Evolutionary conservation across 1,284 basidiomycete genomes (phyloP).

Genomic region (Puccinia coronata): DNA sequence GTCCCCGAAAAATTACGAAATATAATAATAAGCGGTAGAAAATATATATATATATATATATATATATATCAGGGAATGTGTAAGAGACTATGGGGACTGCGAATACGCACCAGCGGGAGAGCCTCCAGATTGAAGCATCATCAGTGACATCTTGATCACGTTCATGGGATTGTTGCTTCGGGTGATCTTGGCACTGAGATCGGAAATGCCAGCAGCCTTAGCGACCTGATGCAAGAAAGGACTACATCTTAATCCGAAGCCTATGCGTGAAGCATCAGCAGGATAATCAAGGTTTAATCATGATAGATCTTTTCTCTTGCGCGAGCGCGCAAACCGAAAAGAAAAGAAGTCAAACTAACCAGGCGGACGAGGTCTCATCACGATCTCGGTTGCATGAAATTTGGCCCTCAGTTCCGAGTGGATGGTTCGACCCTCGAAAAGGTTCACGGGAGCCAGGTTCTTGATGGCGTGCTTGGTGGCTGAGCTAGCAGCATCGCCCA

Average conservation of each 20-base stretch:
- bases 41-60: too few relatives aligned
- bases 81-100: too few relatives aligned
- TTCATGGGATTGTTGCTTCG: slow-evolving; percentile 59
- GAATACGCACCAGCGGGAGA: slow-evolving; percentile 38
- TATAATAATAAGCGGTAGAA: too few relatives aligned
- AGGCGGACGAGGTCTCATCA: slow-evolving; percentile 57
- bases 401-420: slow-evolving; percentile 55
- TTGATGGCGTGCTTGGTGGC: slow-evolving; percentile 58
- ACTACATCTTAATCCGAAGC: slow-evolving; percentile 58
- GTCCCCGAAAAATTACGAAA: background rate
- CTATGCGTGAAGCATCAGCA: slow-evolving; percentile 47
- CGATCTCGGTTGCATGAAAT: slow-evolving; percentile 57
- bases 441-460: slow-evolving; percentile 56
- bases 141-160: slow-evolving; percentile 56
- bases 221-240: slow-evolving; percentile 58
- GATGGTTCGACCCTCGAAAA: slow-evolving; percentile 55
- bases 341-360: slow-evolving; percentile 45
- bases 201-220: slow-evolving; percentile 57
- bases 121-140: slow-evolving; percentile 54
- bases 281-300: background rate
- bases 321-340: too few relatives aligned
- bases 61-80: too few relatives aligned
- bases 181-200: slow-evolving; percentile 57
- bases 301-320: too few relatives aligned
- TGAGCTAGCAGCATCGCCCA: slow-evolving; percentile 55